Percentiles rank a stretch among this genome's conserved stretches.
These are phyloP conservation scores for Komagataea norvegica DNA, from an alignment of 1,139 yeast species.

Conservation along the genomic window DNA sequence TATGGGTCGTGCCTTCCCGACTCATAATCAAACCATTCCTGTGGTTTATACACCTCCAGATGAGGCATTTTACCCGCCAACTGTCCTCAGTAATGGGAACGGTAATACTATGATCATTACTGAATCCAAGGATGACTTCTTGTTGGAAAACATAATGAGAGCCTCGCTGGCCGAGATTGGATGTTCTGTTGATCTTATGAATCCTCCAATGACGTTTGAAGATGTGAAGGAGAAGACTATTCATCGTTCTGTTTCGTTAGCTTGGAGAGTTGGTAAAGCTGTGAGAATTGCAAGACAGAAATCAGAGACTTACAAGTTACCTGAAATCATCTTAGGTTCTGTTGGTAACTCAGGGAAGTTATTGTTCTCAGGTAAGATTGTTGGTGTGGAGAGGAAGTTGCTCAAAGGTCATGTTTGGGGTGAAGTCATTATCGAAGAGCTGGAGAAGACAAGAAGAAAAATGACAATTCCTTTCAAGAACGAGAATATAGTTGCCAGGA, in stretches of 20 bases:
- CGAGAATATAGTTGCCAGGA: constrained; percentile 37
- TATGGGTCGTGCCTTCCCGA: constrained; percentile 45
- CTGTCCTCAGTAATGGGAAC: constrained; percentile 40
- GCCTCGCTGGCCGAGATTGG: constrained; percentile 40
- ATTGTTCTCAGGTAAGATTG: constrained; percentile 39
- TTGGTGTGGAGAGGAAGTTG: constrained; percentile 38
- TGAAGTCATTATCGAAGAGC: constrained; percentile 37
- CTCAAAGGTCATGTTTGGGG: constrained; percentile 44
- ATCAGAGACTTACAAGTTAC: constrained; percentile 34
- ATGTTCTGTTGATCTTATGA: constrained; percentile 35
- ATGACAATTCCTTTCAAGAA: constrained; percentile 42
- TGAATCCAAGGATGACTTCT: constrained; percentile 30
- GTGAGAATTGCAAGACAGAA: constrained; percentile 35
- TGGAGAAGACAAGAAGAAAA: constrained; percentile 11
- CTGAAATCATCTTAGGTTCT: constrained; percentile 35
- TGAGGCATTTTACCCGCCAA: constrained; percentile 30
- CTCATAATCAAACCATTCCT: constrained; percentile 37
- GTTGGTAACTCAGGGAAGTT: constrained; percentile 36
- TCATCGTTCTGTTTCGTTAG: constrained; percentile 35
- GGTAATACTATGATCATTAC: constrained; percentile 37
- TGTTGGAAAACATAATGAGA: constrained; percentile 37
- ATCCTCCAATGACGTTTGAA: constrained; percentile 32
- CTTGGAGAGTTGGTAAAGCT: constrained; percentile 47
- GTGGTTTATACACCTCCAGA: constrained; percentile 22
- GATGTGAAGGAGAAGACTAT: constrained; percentile 29